phyloP scores from a whole-genome alignment of 257 asterid genomes.

The Solanum commersonii region DNA sequence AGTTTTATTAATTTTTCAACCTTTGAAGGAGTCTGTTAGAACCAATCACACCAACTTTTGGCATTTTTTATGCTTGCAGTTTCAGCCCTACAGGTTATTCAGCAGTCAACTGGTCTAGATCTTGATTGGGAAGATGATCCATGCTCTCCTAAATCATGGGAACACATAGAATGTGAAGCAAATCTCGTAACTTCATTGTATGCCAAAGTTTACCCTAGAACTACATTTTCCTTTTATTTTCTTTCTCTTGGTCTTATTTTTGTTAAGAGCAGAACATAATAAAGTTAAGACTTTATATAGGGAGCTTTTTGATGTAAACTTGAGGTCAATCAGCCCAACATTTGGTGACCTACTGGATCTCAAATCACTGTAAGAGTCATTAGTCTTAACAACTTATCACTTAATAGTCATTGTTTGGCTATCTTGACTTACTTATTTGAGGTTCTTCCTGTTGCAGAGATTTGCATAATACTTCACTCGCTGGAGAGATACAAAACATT shows the following conservation, averaged over 20 bases:
- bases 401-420: neutral
- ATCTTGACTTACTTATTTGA: neutral
- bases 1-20: neutral
- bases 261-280: neutral
- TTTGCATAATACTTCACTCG: constrained; percentile 75
- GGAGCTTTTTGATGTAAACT: constrained; percentile 55
- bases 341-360: constrained; percentile 81
- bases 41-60: neutral
- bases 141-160: constrained; percentile 82
- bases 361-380: constrained; percentile 54
- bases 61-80: constrained; percentile 27
- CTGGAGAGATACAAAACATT: constrained; percentile 80
- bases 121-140: constrained; percentile 93
- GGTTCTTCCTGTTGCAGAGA: constrained; percentile 37
- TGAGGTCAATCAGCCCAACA: constrained; percentile 80
- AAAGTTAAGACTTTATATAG: constrained; percentile 20
- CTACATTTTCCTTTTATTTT: neutral
- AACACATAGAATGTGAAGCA: constrained; percentile 73
- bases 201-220: neutral
- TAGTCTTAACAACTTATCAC: neutral
- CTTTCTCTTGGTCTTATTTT: neutral
- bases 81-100: constrained; percentile 89
- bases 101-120: constrained; percentile 57
- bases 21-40: neutral
- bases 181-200: constrained; percentile 77